Evolutionary conservation across 1,284 basidiomycete genomes (phyloP).

Genomic region (Malassezia vespertilionis): DNA sequence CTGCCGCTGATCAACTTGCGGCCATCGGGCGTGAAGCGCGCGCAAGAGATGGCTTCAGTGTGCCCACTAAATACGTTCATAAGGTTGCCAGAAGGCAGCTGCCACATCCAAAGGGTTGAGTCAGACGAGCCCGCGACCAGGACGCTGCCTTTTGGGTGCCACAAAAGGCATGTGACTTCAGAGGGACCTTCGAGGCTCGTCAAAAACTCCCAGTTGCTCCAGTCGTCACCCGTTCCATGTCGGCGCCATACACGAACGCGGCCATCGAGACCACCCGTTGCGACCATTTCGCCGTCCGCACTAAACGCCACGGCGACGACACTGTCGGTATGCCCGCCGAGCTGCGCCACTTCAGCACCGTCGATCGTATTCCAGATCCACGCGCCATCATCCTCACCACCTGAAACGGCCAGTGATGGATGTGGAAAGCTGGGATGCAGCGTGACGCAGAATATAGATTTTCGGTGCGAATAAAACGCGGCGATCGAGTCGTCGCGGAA

Average conservation of each 20-base stretch:
- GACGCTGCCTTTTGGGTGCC: slow-evolving; percentile 88
- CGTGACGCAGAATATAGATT: slow-evolving; percentile 69
- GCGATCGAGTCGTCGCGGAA: slow-evolving; percentile 43
- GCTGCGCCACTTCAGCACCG: slow-evolving; percentile 66
- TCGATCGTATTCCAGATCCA: slow-evolving; percentile 85
- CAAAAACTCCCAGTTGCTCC: slow-evolving; percentile 77
- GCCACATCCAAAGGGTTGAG: slow-evolving; percentile 95
- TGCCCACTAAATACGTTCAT: slow-evolving; percentile 95
- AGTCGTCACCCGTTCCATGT: slow-evolving; percentile 49
- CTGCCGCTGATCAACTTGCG: slow-evolving; percentile 65
- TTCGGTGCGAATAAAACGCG: slow-evolving; percentile 41
- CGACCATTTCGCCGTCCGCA: slow-evolving; percentile 75
- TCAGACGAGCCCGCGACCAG: slow-evolving; percentile 86
- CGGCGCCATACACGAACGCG: slow-evolving; percentile 76
- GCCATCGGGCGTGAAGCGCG: slow-evolving; percentile 79
- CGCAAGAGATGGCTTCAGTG: slow-evolving; percentile 70
- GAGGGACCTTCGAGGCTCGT: slow-evolving; percentile 84
- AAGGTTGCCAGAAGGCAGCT: slow-evolving; percentile 78
- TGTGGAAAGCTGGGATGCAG: slow-evolving; percentile 64
- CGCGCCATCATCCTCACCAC: slow-evolving; percentile 87
- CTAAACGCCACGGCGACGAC: slow-evolving; percentile 73
- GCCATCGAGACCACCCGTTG: slow-evolving; percentile 96
- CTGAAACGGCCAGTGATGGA: slow-evolving; percentile 72
- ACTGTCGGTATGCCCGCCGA: slow-evolving; percentile 85
- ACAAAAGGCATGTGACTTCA: slow-evolving; percentile 88